Evolutionary conservation across 805 yeast genomes (phyloP).

Genomic region (Candida sithepensis): DNA sequence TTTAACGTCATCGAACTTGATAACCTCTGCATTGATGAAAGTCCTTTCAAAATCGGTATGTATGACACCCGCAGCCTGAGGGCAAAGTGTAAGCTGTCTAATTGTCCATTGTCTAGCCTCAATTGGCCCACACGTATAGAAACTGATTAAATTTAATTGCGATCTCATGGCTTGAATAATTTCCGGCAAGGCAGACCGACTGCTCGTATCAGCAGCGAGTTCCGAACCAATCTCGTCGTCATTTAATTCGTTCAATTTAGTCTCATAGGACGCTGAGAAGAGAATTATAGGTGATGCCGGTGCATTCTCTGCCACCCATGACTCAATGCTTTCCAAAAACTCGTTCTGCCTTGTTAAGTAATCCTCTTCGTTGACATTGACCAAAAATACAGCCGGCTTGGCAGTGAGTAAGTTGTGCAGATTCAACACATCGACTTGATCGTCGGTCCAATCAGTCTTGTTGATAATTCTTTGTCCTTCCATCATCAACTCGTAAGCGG

Average conservation of each 20-base stretch:
- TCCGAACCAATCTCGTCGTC: too few species aligned
- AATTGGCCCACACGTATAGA: slow-evolving; percentile 93
- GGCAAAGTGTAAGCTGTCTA: slow-evolving; percentile 87
- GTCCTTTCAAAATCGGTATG: slow-evolving; percentile 95
- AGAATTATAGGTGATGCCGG: slow-evolving; percentile 56
- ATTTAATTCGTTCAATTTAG: slow-evolving; percentile 15
- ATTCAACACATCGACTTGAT: slow-evolving; percentile 91
- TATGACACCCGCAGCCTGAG: slow-evolving; percentile 98
- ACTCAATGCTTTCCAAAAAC: slow-evolving; percentile 73
- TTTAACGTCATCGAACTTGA: slow-evolving; percentile 75
- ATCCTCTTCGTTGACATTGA: slow-evolving; percentile 87
- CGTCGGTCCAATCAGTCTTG: slow-evolving; percentile 72
- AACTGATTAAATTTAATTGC: slow-evolving; percentile 82
- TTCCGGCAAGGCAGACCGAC: slow-evolving; percentile 82
- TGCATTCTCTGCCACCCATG: slow-evolving; percentile 86
- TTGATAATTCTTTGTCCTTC: slow-evolving; percentile 86
- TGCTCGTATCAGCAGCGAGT: too few species aligned
- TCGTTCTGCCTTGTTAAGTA: slow-evolving; percentile 86
- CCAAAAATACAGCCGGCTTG: slow-evolving; percentile 89
- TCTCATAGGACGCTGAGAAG: slow-evolving; percentile 33
- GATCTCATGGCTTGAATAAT: slow-evolving; percentile 85
- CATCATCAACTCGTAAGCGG: slow-evolving; percentile 72
- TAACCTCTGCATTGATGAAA: slow-evolving; percentile 90
- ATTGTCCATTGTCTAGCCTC: slow-evolving; percentile 99
- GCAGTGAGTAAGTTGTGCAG: slow-evolving; percentile 85